phyloP scores from a whole-genome alignment of 192 early-diverging fungal species.

The Entomortierella beljakovae region DNA sequence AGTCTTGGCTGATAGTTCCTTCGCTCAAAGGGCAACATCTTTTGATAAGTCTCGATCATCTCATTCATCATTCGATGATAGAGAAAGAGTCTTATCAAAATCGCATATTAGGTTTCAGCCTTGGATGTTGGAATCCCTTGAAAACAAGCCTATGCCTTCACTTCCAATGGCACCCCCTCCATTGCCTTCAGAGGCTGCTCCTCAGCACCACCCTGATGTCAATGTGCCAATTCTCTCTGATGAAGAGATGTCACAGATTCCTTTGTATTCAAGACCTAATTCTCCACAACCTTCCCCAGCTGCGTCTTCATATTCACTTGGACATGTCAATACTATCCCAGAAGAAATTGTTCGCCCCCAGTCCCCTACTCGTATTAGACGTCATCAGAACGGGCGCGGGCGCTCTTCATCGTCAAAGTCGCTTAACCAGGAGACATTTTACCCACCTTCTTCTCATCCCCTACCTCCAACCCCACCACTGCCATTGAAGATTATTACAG shows the following conservation, averaged over 20 bases:
- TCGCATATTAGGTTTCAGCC: neutral
- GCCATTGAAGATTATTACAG: neutral
- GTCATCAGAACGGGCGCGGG: neutral
- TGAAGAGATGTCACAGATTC: neutral
- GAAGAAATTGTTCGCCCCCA: neutral
- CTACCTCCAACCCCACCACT: neutral
- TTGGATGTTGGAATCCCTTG: neutral
- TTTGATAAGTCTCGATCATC: no score
- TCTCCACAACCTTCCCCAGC: slow-evolving; percentile 1
- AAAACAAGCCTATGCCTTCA: neutral
- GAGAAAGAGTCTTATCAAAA: neutral
- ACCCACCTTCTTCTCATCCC: no score
- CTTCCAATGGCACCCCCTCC: slow-evolving; percentile 23
- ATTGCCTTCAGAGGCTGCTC: slow-evolving; percentile 32
- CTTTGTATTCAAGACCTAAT: neutral
- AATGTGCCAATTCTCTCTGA: slow-evolving; percentile 17
- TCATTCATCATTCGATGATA: no score
- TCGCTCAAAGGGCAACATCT: no score
- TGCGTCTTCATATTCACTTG: slow-evolving; percentile 3
- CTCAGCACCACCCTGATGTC: slow-evolving; percentile 28
- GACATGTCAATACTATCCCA: neutral
- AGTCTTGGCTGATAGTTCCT: no score
- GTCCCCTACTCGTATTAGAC: neutral
- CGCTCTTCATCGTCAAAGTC: neutral
- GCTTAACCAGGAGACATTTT: no score